These are phyloP conservation scores for Nidularia sp. DNA, from an alignment of 768 basidiomycete species.

Conservation along the genomic window DNA sequence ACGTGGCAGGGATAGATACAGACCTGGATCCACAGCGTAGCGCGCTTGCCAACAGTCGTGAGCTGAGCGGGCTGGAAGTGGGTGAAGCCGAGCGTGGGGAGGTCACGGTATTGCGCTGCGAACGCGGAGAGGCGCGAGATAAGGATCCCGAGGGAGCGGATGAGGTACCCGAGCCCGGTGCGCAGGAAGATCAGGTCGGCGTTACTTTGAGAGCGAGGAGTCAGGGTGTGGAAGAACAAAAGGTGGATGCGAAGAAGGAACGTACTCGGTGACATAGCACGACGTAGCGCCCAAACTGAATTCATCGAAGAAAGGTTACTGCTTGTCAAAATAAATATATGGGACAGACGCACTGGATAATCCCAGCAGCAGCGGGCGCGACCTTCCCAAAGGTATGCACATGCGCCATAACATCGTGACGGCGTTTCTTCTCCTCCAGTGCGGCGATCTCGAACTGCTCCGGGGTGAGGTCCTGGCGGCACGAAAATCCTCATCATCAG, in stretches of 20 bases:
- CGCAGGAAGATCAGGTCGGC: conserved; percentile 97
- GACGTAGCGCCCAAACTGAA: conserved; percentile 90
- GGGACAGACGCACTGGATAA: conserved; percentile 72
- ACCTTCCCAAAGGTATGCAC: conserved; percentile 95
- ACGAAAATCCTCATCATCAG: background rate
- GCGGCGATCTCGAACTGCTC: conserved; percentile 92
- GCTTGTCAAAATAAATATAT: background rate
- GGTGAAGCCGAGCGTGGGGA: conserved; percentile 95
- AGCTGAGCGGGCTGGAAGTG: conserved; percentile 99
- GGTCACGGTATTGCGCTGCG: conserved; percentile 78
- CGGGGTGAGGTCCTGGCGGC: conserved; percentile 66
- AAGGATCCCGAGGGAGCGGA: conserved; percentile 84
- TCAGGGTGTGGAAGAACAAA: background rate
- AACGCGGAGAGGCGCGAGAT: conserved; percentile 87
- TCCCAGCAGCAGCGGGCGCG: conserved; percentile 91
- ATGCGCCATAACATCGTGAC: conserved; percentile 99
- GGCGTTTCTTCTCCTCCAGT: conserved; percentile 91
- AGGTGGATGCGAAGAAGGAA: conserved; percentile 5
- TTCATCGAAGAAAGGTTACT: too few relatives aligned
- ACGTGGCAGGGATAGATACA: conserved; percentile 3
- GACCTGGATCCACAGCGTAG: conserved; percentile 95
- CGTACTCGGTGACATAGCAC: conserved; percentile 97
- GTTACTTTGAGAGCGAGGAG: conserved; percentile 53
- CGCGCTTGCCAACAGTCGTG: conserved; percentile 96
- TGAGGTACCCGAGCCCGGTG: conserved; percentile 76